These are phyloP conservation scores for Mortierella alpina DNA, from an alignment of 192 early-diverging fungal species.

Conservation along the genomic window DNA sequence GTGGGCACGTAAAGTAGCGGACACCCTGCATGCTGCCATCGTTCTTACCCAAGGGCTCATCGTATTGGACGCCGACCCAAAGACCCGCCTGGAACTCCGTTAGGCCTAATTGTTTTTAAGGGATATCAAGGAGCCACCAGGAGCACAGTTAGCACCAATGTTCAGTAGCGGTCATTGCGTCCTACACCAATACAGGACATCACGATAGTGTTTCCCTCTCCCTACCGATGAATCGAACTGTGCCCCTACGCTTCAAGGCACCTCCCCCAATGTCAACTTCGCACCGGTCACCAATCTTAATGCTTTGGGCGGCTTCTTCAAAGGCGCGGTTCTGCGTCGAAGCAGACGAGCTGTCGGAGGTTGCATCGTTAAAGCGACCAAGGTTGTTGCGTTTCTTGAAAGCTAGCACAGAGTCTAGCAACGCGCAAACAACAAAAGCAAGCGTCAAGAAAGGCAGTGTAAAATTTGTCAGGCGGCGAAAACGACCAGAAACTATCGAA, in stretches of 20 bases:
- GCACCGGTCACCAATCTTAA: constrained; percentile 86
- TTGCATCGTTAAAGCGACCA: constrained; percentile 81
- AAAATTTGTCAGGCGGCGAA: too few species aligned
- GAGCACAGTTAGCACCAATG: too few species aligned
- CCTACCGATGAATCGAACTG: constrained; percentile 80
- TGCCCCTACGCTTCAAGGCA: constrained; percentile 64
- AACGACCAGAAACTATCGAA: too few species aligned
- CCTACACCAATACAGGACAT: background rate
- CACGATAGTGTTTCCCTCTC: background rate
- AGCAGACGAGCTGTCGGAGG: constrained; percentile 52
- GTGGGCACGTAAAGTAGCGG: constrained; percentile 79
- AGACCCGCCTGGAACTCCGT: constrained; percentile 85
- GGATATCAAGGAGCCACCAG: background rate
- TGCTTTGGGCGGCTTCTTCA: constrained; percentile 71
- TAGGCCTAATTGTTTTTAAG: constrained; percentile 45
- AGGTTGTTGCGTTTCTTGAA: constrained; percentile 92
- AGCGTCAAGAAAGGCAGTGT: background rate
- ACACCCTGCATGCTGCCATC: constrained; percentile 86
- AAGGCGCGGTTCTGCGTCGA: constrained; percentile 58
- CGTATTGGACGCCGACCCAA: constrained; percentile 96
- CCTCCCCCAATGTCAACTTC: constrained; percentile 74
- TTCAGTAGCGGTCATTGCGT: background rate
- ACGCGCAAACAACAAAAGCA: background rate
- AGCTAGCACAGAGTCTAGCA: constrained; percentile 82
- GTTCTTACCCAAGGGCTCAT: constrained; percentile 97